Evolutionary conservation across 164 flowering plant genomes (phyloP).

Genomic region (Dillenia suffruticosa): DNA sequence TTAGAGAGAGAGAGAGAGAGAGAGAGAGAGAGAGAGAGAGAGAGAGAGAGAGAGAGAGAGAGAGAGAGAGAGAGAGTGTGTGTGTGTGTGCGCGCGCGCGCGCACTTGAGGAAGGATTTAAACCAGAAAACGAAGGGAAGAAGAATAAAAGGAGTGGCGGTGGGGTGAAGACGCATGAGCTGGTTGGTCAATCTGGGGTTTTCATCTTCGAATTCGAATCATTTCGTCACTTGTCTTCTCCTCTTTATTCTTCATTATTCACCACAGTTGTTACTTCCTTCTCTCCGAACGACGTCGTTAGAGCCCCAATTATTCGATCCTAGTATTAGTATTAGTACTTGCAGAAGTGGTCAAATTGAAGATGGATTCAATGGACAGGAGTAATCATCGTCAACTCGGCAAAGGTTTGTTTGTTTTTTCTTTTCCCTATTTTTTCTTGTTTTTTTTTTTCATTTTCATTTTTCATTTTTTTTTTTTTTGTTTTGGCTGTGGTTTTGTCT

Average conservation of each 20-base stretch:
- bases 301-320: slow-evolving; percentile 8
- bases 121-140: no score
- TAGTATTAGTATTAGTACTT: not conserved
- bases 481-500: not conserved
- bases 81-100: no score
- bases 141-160: no score
- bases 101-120: no score
- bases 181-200: slow-evolving; percentile 55
- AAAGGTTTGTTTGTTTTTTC: slow-evolving; percentile 15
- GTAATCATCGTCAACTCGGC: slow-evolving; percentile 17
- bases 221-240: slow-evolving; percentile 56
- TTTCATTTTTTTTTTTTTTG: not conserved
- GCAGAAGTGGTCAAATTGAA: not conserved
- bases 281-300: slow-evolving; percentile 15
- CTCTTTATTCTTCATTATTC: slow-evolving; percentile 62
- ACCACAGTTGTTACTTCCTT: slow-evolving; percentile 37
- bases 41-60: no score
- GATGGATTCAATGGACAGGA: slow-evolving; percentile 27
- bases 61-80: no score
- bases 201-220: slow-evolving; percentile 46
- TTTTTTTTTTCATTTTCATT: not conserved
- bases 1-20: no score
- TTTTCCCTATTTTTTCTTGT: not conserved
- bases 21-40: no score
- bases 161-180: slow-evolving; percentile 53